phyloP scores from a whole-genome alignment of 441 rosid species.

The Corymbia citriodora region DNA sequence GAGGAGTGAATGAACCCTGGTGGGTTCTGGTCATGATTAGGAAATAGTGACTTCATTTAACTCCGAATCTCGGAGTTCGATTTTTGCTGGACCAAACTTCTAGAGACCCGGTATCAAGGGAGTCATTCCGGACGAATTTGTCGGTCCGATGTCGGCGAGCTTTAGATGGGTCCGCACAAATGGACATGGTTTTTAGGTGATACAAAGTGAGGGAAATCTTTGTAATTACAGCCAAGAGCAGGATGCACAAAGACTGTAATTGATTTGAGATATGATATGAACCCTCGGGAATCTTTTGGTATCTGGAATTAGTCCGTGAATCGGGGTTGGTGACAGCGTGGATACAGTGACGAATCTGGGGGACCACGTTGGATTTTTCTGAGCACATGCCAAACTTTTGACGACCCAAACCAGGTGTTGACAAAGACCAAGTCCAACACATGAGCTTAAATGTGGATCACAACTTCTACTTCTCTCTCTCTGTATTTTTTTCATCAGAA shows the following conservation, averaged over 20 bases:
- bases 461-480: not conserved
- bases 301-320: not conserved
- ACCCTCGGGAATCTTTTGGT: not conserved
- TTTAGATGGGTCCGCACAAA: not conserved
- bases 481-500: not conserved
- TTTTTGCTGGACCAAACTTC: not conserved
- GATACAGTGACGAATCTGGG: not conserved
- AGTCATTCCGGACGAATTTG: not conserved
- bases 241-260: not conserved
- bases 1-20: not conserved
- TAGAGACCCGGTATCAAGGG: not conserved
- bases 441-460: not conserved
- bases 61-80: not conserved
- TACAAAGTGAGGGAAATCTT: not conserved
- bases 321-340: not conserved
- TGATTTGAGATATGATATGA: not conserved
- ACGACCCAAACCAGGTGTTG: not conserved
- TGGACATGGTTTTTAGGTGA: not conserved
- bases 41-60: not conserved
- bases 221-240: not conserved
- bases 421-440: not conserved
- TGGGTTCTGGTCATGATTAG: not conserved
- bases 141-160: not conserved
- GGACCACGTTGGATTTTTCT: not conserved
- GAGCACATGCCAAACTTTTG: not conserved